Base-by-base conservation (phyloP, 495 filamentous ascomycete species). In the Lepraria neglecta region DNA sequence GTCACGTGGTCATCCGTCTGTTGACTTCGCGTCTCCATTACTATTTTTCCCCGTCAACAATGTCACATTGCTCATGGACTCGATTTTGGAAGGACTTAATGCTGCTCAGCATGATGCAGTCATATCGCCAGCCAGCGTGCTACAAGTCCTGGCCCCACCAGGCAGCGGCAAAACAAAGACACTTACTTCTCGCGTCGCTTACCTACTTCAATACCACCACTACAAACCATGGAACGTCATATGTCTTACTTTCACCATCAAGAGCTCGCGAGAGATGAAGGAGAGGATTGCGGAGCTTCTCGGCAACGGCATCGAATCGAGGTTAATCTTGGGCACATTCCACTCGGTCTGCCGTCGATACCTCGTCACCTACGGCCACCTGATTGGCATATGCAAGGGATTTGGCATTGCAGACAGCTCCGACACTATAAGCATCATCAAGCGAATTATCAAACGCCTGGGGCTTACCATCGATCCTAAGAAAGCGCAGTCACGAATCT, bases 161-260 rank as follows among this genome's bases (percentile, higher is more conserved):
- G 88, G 87, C 31, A 89, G 87, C 42, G 95, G 95, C 30, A 99
- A 99, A 75, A 99, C 95, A 11, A 92, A 97, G 75, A 97, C 95
- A 4, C 81, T 99, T 42, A 97, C 92, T 0, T 88, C 95, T 43
- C 86, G 95, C 60, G 91, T 96, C 58, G 95, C 92, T 60, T 96
- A 95, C 78, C 83, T 97, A n/a, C 82, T 99, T 54, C 80, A 83
- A n/a, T 78, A 88, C 65, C 76, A 88, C 64, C 82, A 85, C 35
- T 84, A 90, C 67, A 84, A 84, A 46, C 92, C 95, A 65, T 87
- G 90, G 77, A 94, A 97, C 78, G 83, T 99, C 70, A 86, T 99
- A 48, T 95, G 96, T 59, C 92, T 92, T 62, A 99, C 95, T 0
- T 99, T 99, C 70, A 99, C 95, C 3, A 89, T 96, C 71, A 99